Evolutionary conservation across 129 eudicot genomes (phyloP).

Genomic region (Artemisia annua): DNA sequence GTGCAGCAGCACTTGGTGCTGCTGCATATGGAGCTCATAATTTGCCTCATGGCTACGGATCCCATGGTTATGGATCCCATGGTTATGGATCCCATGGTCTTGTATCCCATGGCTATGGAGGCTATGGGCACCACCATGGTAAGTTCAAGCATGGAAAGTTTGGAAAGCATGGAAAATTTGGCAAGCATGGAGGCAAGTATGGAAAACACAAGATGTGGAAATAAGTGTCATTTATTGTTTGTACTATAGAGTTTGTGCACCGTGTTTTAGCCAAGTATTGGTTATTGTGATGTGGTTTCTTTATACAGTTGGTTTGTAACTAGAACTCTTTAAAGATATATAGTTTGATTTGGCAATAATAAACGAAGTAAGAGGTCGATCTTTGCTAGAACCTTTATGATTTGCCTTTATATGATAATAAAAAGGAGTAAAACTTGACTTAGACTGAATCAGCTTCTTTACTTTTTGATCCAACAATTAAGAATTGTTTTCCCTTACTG

Average conservation of each 20-base stretch:
- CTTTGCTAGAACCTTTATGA: slow-evolving; percentile 6
- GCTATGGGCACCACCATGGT: slow-evolving; percentile 39
- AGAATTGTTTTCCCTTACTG: too few relatives aligned
- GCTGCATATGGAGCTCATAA: slow-evolving; percentile 35
- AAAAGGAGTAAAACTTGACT: too few relatives aligned
- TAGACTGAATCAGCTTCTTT: too few relatives aligned
- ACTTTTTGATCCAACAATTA: too few relatives aligned
- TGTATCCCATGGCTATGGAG: slow-evolving; percentile 36
- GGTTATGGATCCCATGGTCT: slow-evolving; percentile 28
- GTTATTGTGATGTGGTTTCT: background rate
- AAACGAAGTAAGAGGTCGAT: slow-evolving; percentile 15
- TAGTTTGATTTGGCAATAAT: background rate
- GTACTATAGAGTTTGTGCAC: background rate
- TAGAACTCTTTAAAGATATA: background rate
- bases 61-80: slow-evolving; percentile 17
- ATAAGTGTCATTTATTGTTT: slow-evolving; percentile 9
- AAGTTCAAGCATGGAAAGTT: slow-evolving; percentile 41
- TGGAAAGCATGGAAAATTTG: slow-evolving; percentile 27
- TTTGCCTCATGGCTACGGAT: slow-evolving; percentile 28
- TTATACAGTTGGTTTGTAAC: background rate
- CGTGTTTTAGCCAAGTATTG: background rate
- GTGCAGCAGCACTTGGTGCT: slow-evolving; percentile 34
- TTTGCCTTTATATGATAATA: background rate
- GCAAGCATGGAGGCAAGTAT: slow-evolving; percentile 30
- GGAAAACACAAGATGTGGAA: slow-evolving; percentile 40